Conservation (phyloP, 108 stramenopile species). For the Cyclotella baltica region DNA sequence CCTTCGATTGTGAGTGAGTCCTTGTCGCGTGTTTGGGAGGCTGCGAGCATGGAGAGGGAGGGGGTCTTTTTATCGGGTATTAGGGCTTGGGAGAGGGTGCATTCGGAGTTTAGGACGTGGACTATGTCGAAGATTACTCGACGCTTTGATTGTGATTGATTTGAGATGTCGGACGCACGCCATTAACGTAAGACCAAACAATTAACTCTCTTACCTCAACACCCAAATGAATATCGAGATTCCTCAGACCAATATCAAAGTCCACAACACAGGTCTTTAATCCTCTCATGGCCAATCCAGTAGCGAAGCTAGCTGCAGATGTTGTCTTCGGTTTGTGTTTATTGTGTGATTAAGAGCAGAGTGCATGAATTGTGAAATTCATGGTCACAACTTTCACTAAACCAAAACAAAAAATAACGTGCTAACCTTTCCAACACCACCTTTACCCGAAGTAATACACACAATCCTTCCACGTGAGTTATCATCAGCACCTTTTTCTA, state of each 20-base stretch:
- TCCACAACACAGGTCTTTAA: slow-evolving; percentile 66
- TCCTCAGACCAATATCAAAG: slow-evolving; percentile 75
- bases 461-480: slow-evolving; percentile 52
- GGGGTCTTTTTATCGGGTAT: slow-evolving; percentile 62
- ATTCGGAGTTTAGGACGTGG: slow-evolving; percentile 63
- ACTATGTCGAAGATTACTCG: slow-evolving; percentile 79
- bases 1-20: slow-evolving; percentile 69
- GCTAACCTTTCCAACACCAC: slow-evolving; percentile 59
- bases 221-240: slow-evolving; percentile 74
- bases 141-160: slow-evolving; percentile 21
- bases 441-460: slow-evolving; percentile 74
- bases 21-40: slow-evolving; percentile 76
- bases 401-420: neutral
- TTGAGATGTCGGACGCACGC: too few relatives aligned
- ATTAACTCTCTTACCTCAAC: slow-evolving; percentile 38
- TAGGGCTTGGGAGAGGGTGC: slow-evolving; percentile 65
- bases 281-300: slow-evolving; percentile 55
- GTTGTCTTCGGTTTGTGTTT: too few relatives aligned
- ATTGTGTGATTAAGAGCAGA: too few relatives aligned
- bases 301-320: slow-evolving; percentile 59
- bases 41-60: slow-evolving; percentile 62
- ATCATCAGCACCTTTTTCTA: slow-evolving; percentile 6
- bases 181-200: neutral
- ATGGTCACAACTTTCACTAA: neutral
- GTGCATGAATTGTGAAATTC: too few relatives aligned